A percentile compares a stretch with the other conserved stretches of the same genome.
Conservation (phyloP, 2,329 filamentous ascomycete genomes). For the Venturia nashicola region DNA sequence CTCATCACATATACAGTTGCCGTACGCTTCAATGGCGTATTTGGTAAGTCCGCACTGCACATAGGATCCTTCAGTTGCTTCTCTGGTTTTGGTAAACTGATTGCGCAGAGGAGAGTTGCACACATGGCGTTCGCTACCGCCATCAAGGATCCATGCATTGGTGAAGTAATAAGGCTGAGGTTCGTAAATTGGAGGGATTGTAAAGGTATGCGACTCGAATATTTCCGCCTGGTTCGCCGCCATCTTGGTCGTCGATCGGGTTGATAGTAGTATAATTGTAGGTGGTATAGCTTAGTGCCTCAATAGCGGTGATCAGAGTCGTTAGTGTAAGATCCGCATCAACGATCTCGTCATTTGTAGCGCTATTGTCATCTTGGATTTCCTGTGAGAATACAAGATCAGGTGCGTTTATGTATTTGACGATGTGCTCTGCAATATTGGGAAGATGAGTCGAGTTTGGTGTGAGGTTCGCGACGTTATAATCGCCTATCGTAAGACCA, state of each 20-base stretch:
- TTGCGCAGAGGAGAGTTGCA: no score
- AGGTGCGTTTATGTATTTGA: constrained; percentile 48
- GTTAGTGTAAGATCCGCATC: no score
- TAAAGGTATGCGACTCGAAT: constrained; percentile 62
- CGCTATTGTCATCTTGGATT: constrained; percentile 51
- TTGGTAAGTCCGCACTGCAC: no score
- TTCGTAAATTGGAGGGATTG: constrained; percentile 45
- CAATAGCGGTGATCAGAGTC: no score
- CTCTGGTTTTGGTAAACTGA: no score
- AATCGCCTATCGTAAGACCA: constrained; percentile 37
- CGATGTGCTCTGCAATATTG: constrained; percentile 52
- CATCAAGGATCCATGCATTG: no score
- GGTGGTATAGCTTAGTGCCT: constrained; percentile 6
- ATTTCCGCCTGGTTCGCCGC: constrained; percentile 57
- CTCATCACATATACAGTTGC: no score
- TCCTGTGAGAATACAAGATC: constrained; percentile 59
- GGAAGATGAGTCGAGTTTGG: constrained; percentile 43
- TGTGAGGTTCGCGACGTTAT: constrained; percentile 59
- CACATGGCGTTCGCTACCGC: no score
- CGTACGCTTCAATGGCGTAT: no score
- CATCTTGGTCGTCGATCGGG: constrained; percentile 49
- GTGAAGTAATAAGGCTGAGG: no score
- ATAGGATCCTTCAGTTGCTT: no score
- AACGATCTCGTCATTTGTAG: no score
- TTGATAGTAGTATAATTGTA: constrained; percentile 51